phyloP scores from a whole-genome alignment of 768 basidiomycete species.

The Hypsizygus marmoreus region DNA sequence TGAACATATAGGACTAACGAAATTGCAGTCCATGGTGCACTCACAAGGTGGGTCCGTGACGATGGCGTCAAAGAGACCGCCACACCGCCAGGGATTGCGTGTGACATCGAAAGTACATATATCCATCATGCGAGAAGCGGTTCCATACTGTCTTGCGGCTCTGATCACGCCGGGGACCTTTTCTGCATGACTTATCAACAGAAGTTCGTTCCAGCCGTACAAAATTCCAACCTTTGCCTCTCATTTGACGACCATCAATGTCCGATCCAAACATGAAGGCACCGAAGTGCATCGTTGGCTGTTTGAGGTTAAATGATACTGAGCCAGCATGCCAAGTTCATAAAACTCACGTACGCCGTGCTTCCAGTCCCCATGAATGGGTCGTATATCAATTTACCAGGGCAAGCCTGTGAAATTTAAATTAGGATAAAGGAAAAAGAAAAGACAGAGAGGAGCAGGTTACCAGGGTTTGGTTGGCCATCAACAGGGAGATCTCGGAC shows the following conservation, averaged over 20 bases:
- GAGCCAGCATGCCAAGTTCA: neutral
- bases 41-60: slow-evolving; percentile 93
- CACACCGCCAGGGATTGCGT: slow-evolving; percentile 83
- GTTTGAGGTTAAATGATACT: neutral
- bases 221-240: slow-evolving; percentile 85
- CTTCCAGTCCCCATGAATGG: slow-evolving; percentile 95
- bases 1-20: neutral
- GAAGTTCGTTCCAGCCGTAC: too few relatives aligned
- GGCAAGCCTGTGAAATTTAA: slow-evolving; percentile 57
- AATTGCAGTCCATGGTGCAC: slow-evolving; percentile 23
- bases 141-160: slow-evolving; percentile 84
- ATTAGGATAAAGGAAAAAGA: slow-evolving; percentile 1
- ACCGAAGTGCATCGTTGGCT: slow-evolving; percentile 90
- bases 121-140: slow-evolving; percentile 73
- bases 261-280: slow-evolving; percentile 88
- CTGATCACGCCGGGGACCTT: slow-evolving; percentile 70
- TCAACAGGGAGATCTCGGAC: slow-evolving; percentile 89
- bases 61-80: slow-evolving; percentile 90
- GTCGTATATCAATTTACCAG: slow-evolving; percentile 93
- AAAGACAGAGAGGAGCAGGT: slow-evolving; percentile 10
- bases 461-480: slow-evolving; percentile 95
- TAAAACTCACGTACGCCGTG: slow-evolving; percentile 72
- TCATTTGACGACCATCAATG: slow-evolving; percentile 96
- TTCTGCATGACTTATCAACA: too few relatives aligned
- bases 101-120: slow-evolving; percentile 94